A percentile compares a stretch with the other conserved stretches of the same genome.
phyloP scores from a whole-genome alignment of 371 early-diverging fungal species.

The Haplosporangium sp. region DNA sequence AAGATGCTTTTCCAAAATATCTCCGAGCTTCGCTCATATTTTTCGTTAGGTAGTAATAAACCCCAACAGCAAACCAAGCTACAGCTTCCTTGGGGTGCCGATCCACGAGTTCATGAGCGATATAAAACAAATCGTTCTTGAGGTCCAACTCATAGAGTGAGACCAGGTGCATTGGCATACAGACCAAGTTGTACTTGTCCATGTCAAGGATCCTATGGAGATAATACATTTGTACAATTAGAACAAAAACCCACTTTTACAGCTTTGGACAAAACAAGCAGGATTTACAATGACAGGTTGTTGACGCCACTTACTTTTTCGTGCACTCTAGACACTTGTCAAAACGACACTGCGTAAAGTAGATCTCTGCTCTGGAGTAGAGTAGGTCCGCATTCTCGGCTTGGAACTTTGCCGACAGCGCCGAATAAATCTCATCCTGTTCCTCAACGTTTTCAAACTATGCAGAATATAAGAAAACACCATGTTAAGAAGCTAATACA shows the following conservation, averaged over 20 bases:
- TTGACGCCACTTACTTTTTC: slow-evolving; percentile 56
- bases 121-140: slow-evolving; percentile 72
- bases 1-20: slow-evolving; percentile 72
- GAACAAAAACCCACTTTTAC: background rate
- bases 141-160: slow-evolving; percentile 71
- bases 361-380: slow-evolving; percentile 68
- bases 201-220: slow-evolving; percentile 62
- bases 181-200: slow-evolving; percentile 69
- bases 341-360: slow-evolving; percentile 64
- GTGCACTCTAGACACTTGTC: slow-evolving; percentile 69
- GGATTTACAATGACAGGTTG: background rate
- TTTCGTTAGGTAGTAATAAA: slow-evolving; percentile 73
- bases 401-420: slow-evolving; percentile 59
- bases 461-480: background rate
- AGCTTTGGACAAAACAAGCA: background rate
- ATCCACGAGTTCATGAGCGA: slow-evolving; percentile 71
- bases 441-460: slow-evolving; percentile 59
- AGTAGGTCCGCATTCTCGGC: slow-evolving; percentile 70
- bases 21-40: slow-evolving; percentile 69
- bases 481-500: background rate
- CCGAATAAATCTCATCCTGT: slow-evolving; percentile 56
- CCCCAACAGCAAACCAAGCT: slow-evolving; percentile 82
- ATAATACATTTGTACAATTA: background rate
- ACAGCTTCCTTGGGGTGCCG: slow-evolving; percentile 61
- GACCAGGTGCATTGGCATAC: slow-evolving; percentile 70